Base-by-base conservation (phyloP, 306 rosid species). In the Fragaria ananassa region DNA sequence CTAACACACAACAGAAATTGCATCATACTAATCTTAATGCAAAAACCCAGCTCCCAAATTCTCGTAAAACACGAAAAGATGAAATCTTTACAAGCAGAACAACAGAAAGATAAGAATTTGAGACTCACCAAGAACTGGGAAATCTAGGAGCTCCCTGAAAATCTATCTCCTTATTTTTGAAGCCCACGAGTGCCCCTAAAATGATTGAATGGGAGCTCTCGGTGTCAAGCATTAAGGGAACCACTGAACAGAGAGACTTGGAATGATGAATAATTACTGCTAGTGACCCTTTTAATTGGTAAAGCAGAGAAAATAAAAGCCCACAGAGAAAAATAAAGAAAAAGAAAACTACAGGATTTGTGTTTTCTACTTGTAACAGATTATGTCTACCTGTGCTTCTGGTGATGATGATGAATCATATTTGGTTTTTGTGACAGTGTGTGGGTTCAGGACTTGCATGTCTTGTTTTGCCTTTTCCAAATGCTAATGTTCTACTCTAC, bases 161-260 rank as follows among this genome's bases (percentile, higher is more conserved):
- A 72, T 58, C 76, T 85, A 88, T 83, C 78, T 79, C 75, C 68
- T 75, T 46, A 46, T 74, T 51, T 47, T 49, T 6, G 42, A 74
- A 73, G 81, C 82, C 83, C 82, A 82, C 60, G 76, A 46, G 76
- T 60, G 75, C 46, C 71, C 70, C 75, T 71, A 74, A 79, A 86
- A 88, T 88, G 89, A 84, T 88, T 86, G 88, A 81, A 78, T 25
- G 83, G 46, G 82, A 86, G 91, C 85, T 86, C 72, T 62, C 53
- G 84, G 74, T 89, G 94, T 87, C 86, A 80, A 86, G 89, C 91
- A 85, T 86, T 82, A 80, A 82, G 93, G 96, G 91, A 91, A 91
- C 96, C 88, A 77, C 67, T 61, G 79, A 87, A 80, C 77, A 89
- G 75, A 86, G 67, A 72, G 72, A 72, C 58, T 69, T 74, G 78